These are phyloP conservation scores for Groenewaldozyma auringiensis DNA, from an alignment of 1,139 yeast species.

Conservation along the genomic window DNA sequence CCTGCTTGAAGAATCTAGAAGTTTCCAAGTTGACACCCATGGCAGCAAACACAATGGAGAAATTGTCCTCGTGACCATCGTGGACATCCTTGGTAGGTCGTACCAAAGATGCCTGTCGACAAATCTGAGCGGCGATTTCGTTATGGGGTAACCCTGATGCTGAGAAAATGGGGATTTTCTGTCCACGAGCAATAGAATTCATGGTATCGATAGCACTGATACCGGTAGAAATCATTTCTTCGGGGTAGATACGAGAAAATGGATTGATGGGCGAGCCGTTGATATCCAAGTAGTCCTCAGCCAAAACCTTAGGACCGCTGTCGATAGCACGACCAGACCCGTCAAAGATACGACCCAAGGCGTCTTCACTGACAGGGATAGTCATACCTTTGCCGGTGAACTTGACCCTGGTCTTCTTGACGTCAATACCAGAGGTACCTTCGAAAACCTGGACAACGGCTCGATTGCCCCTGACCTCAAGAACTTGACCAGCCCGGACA, in stretches of 20 bases:
- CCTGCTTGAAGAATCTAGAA: conserved; percentile 93
- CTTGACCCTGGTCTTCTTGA: conserved; percentile 92
- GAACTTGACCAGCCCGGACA: conserved; percentile 91
- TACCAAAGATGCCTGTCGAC: conserved; percentile 98
- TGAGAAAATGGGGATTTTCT: conserved; percentile 96
- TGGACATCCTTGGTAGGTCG: conserved; percentile 99
- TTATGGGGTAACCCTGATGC: conserved; percentile 99
- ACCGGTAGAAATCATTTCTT: conserved; percentile 99
- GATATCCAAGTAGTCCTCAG: conserved; percentile 96
- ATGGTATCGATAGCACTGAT: conserved; percentile 96
- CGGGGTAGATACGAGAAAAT: conserved; percentile 95
- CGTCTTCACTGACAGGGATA: conserved; percentile 94
- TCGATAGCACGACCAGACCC: conserved; percentile 99
- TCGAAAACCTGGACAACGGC: conserved; percentile 98
- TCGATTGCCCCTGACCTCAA: conserved; percentile 93
- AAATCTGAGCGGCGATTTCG: conserved; percentile 98
- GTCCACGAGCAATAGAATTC: conserved; percentile 99
- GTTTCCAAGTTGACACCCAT: conserved; percentile 95
- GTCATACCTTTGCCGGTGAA: conserved; percentile 91
- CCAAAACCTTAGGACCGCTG: conserved; percentile 95
- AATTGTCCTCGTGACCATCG: conserved; percentile 98
- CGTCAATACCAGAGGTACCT: conserved; percentile 94
- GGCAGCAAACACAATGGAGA: conserved; percentile 98
- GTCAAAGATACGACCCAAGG: conserved; percentile 95
- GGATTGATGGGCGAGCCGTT: conserved; percentile 99